Base-by-base conservation (phyloP, 352 stramenopile genomes). In the Globisporangium rhizosaccharum region DNA sequence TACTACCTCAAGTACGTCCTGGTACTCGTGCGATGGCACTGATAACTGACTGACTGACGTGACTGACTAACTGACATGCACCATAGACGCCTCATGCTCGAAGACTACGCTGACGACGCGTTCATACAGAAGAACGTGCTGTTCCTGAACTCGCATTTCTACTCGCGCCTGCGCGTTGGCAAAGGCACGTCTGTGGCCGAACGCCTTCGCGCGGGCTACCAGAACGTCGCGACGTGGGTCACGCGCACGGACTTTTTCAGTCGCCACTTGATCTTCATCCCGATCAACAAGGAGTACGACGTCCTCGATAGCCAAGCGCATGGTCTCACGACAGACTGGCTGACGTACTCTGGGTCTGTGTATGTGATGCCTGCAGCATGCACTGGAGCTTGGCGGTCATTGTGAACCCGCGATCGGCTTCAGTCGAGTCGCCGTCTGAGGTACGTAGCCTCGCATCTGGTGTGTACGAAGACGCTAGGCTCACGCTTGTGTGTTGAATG, bases 1-100 rank as follows among this genome's bases (percentile, higher is more conserved):
- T 96, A 95, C 58, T 94, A 94, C 50, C 85, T 97, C 65, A 96
- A 96, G 87, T 92, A 77, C 48, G 78, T 61, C 25, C 14, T 37
- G 14, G 7, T 36, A 9, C 30, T 5, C 30, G 30, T 36, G 30
- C 30, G 30, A 9, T 36, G 5, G 30, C 30, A 39, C 33, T 39
- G 7, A 41, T 39, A 3, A 45, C 12, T 23, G 41, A 47, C 14
- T 7, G 18, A 20, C 18, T 47, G 5, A 8, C 15, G 41, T n/a
- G 41, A 47, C 18, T n/a, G 41, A 47, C 5, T 47, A 14, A 18
- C 41, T 18, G 18, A 33, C 41, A 18, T 20, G 18, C 14, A 23
- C 33, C 62, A 4, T 47, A 89, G 80, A 37, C 77, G 76, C 9
- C 48, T 90, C 58, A 82, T 89, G 61, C 17, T 89, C 7, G 65